Base-by-base conservation (phyloP, 2,329 filamentous ascomycete genomes). In the Trichoderma endophyticum region DNA sequence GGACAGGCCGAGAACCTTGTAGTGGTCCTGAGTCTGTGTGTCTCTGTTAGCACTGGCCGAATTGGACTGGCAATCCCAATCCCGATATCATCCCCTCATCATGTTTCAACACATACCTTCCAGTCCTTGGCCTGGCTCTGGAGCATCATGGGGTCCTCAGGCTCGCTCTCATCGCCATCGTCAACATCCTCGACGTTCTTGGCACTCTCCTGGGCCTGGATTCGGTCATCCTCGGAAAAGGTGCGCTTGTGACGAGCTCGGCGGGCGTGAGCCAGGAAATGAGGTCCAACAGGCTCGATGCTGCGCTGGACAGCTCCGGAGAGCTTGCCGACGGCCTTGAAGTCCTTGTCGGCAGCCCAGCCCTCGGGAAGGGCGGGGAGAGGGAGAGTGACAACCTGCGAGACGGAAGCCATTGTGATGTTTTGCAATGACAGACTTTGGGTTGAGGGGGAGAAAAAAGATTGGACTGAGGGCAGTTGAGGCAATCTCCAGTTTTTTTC, bases 191-290 rank as follows among this genome's bases (percentile, higher is more conserved):
- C 95, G 70, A 97, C 90, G 84, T 97, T 98, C 90, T 97, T 97
- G 80, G 95, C 94, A 77, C 92, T 94, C 83, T 97, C 91, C 83
- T 97, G 93, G 63, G 96, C 96, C 86, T 98, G 94, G 81, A 99
- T 97, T 76, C 95, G 93, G 83, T 99, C 96, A 84, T 99, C 96
- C 85, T 99, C 95, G 79, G 93, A 97, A 85, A 99, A 99, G 66
- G 96, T 99, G 80, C 96, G 94, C 87, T 97, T 94, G 85, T 98
- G 95, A 75, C 95, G 92, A 84, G 94, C 93, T 84, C 96, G 93
- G 81, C 96, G 95, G 78, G 96, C 96, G 83, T 98, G 95, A 77
- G 96, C 96, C 76, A 99, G 91, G 87, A 98, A 99, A 86, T 98
- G 94, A 83, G 96, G 95, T 77, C 96, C 96, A 77, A 98, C 93